These are phyloP conservation scores for Apocynum venetum DNA, from an alignment of 257 asterid species.

Conservation along the genomic window DNA sequence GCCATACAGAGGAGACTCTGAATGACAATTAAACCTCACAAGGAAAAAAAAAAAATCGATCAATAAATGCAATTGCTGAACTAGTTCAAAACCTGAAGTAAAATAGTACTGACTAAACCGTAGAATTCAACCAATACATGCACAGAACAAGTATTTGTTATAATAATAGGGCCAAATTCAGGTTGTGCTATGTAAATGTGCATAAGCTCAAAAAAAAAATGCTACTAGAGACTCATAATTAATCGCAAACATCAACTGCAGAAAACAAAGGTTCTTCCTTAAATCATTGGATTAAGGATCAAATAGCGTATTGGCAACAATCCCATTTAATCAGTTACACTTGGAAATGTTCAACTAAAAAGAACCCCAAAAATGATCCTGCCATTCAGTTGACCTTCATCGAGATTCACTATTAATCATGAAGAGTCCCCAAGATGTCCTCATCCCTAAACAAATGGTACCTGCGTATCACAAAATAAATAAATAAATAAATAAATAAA, in stretches of 20 bases:
- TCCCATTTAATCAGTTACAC: constrained; percentile 3
- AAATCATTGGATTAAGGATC: neutral
- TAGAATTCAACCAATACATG: neutral
- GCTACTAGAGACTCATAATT: neutral
- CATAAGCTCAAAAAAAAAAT: neutral
- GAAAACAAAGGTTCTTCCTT: neutral
- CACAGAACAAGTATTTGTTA: too few relatives aligned
- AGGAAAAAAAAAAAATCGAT: neutral
- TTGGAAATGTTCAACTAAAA: neutral
- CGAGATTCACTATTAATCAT: constrained; percentile 13
- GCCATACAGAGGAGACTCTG: too few relatives aligned
- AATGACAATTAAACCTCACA: neutral
- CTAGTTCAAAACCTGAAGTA: neutral
- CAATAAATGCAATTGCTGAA: neutral
- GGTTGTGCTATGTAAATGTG: neutral
- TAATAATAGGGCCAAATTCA: too few relatives aligned
- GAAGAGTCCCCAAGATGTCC: constrained; percentile 27
- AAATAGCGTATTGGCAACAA: neutral
- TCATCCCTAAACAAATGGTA: constrained; percentile 28
- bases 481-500: too few relatives aligned
- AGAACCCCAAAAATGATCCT: neutral
- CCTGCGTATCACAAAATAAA: constrained; percentile 17
- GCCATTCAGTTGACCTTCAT: neutral
- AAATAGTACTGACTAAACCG: neutral
- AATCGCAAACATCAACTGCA: neutral